A percentile compares a stretch with the other conserved stretches of the same genome.
Evolutionary conservation across 352 stramenopile species (phyloP).

Genomic region (Discostella stelligera): DNA sequence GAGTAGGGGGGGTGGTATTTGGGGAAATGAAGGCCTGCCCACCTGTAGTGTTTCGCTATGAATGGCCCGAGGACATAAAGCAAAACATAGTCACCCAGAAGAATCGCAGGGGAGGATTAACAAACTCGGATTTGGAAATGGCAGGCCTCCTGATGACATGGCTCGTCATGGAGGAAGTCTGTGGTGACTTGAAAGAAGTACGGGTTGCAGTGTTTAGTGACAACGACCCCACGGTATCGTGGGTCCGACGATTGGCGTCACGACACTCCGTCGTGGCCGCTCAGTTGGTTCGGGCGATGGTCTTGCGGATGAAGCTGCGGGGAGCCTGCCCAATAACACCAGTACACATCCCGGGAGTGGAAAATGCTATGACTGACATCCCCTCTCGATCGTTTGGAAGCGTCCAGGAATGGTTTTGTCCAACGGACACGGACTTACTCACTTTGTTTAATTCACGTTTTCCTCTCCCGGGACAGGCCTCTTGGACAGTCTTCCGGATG

Average conservation of each 20-base stretch:
- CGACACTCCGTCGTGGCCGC: conserved; percentile 1
- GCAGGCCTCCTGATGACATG: background rate
- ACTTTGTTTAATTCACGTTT: conserved; percentile 32
- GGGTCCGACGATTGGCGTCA: conserved; percentile 1
- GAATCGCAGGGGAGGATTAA: conserved; percentile 11
- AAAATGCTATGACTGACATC: conserved; percentile 34
- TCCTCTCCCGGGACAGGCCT: conserved; percentile 35
- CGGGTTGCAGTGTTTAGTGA: conserved; percentile 13
- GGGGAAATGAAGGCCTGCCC: background rate
- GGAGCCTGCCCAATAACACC: background rate
- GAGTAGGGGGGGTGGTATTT: conserved; percentile 16
- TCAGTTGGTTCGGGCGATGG: conserved; percentile 1
- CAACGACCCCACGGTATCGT: conserved; percentile 13
- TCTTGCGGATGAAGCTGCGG: background rate
- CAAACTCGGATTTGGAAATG: conserved; percentile 23
- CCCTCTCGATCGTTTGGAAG: conserved; percentile 44
- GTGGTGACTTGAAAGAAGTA: background rate
- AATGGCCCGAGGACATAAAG: background rate
- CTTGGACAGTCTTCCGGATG: conserved; percentile 37
- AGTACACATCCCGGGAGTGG: conserved; percentile 8
- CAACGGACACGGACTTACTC: conserved; percentile 22
- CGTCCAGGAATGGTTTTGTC: conserved; percentile 19
- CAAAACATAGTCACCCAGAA: conserved; percentile 3
- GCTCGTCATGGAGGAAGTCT: background rate
- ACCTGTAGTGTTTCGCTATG: background rate